These are phyloP conservation scores for Nakazawaea laoshanensis DNA, from an alignment of 805 yeast species.

Conservation along the genomic window DNA sequence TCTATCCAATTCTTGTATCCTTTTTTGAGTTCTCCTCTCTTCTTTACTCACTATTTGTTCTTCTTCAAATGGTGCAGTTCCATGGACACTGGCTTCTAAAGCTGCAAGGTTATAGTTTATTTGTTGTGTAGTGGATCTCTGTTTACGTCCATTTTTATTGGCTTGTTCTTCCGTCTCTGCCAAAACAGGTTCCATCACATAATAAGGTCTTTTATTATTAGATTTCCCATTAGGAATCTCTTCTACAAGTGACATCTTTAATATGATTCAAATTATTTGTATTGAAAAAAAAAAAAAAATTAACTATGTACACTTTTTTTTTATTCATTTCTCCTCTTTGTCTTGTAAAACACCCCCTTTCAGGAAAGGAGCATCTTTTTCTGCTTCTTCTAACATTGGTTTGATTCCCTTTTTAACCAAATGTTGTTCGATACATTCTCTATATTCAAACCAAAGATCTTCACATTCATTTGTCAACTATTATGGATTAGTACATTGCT, in stretches of 20 bases:
- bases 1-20: conserved; percentile 31
- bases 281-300: too few relatives aligned
- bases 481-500: neutral
- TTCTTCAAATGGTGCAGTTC: conserved; percentile 14
- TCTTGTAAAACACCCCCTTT: conserved; percentile 43
- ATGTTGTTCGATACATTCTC: conserved; percentile 74
- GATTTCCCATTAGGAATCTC: conserved; percentile 2
- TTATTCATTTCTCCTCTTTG: conserved; percentile 7
- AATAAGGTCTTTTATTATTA: conserved; percentile 1
- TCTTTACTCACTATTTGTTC: conserved; percentile 16
- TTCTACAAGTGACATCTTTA: conserved; percentile 10
- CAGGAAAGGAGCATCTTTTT: conserved; percentile 84
- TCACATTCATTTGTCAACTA: conserved; percentile 78
- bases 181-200: neutral
- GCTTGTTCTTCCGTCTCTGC: neutral
- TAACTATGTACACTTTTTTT: neutral
- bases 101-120: conserved; percentile 24
- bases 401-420: conserved; percentile 69
- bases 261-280: neutral
- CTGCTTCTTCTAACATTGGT: conserved; percentile 79
- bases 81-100: conserved; percentile 13
- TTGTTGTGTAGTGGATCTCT: conserved; percentile 3
- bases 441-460: conserved; percentile 81
- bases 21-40: conserved; percentile 25
- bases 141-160: conserved; percentile 6